phyloP scores from a whole-genome alignment of 192 early-diverging fungal genomes.

The Backusella tuberculispora region DNA sequence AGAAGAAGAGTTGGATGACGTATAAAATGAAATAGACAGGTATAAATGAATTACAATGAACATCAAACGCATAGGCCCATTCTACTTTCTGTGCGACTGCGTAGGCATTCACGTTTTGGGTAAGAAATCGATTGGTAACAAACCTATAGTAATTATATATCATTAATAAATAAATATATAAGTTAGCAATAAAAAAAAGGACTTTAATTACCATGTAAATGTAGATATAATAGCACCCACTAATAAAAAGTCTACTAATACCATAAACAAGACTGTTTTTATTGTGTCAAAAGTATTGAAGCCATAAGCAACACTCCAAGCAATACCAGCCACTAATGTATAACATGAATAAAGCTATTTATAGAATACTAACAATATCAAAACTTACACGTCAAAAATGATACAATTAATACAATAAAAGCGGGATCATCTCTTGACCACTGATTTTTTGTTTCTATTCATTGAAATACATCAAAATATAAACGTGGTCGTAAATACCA shows the following conservation, averaged over 20 bases:
- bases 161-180: too few relatives aligned
- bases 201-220: slow-evolving; percentile 64
- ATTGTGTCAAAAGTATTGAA: slow-evolving; percentile 67
- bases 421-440: slow-evolving; percentile 99
- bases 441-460: slow-evolving; percentile 94
- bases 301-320: slow-evolving; percentile 79
- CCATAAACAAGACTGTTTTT: slow-evolving; percentile 79
- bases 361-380: not conserved
- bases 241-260: slow-evolving; percentile 80
- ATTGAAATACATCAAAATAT: not conserved
- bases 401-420: slow-evolving; percentile 78
- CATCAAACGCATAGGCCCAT: slow-evolving; percentile 96
- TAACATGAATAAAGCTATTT: not conserved
- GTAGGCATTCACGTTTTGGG: slow-evolving; percentile 73
- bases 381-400: slow-evolving; percentile 53
- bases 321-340: slow-evolving; percentile 71
- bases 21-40: slow-evolving; percentile 87
- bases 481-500: not conserved
- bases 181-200: too few relatives aligned
- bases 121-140: slow-evolving; percentile 81
- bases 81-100: slow-evolving; percentile 88
- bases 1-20: slow-evolving; percentile 92
- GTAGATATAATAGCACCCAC: slow-evolving; percentile 74
- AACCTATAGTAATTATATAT: slow-evolving; percentile 46
- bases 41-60: slow-evolving; percentile 97